These are phyloP conservation scores for Ogataea methylovora DNA, from an alignment of 805 yeast genomes.

Conservation along the genomic window DNA sequence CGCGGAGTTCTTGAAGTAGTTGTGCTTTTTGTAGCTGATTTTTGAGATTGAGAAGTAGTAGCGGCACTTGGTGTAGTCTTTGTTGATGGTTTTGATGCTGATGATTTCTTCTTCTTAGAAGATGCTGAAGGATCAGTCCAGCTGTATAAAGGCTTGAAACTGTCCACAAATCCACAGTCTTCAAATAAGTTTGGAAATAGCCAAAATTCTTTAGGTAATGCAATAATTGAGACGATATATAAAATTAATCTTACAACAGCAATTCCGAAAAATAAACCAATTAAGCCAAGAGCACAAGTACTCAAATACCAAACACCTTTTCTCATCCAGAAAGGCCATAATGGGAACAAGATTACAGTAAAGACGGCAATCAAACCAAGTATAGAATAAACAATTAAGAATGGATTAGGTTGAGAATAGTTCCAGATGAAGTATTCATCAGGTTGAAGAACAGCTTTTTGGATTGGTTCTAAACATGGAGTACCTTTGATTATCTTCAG, in stretches of 20 bases:
- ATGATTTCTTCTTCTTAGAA: slow-evolving; percentile 7
- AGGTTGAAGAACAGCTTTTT: slow-evolving; percentile 52
- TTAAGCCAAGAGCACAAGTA: slow-evolving; percentile 62
- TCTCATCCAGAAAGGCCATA: slow-evolving; percentile 92
- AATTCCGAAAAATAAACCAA: slow-evolving; percentile 66
- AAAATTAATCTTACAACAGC: slow-evolving; percentile 76
- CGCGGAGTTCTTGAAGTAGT: background rate
- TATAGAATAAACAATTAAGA: slow-evolving; percentile 51
- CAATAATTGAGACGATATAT: slow-evolving; percentile 49
- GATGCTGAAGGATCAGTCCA: slow-evolving; percentile 44
- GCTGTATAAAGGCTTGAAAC: slow-evolving; percentile 84
- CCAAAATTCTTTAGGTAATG: slow-evolving; percentile 79
- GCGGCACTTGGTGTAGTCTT: background rate
- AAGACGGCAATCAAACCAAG: slow-evolving; percentile 60
- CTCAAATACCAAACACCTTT: slow-evolving; percentile 87
- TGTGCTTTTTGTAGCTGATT: background rate
- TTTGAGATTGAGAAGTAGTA: background rate
- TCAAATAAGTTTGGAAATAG: slow-evolving; percentile 92
- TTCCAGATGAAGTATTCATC: slow-evolving; percentile 81
- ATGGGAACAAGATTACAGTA: slow-evolving; percentile 71
- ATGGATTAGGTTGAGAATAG: slow-evolving; percentile 66
- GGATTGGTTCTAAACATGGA: slow-evolving; percentile 52
- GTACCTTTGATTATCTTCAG: slow-evolving; percentile 53
- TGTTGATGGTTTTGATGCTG: slow-evolving; percentile 1
- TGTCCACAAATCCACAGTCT: slow-evolving; percentile 89